Conservation (phyloP, 139 green algal species). For the Coelastrella sp. region DNA sequence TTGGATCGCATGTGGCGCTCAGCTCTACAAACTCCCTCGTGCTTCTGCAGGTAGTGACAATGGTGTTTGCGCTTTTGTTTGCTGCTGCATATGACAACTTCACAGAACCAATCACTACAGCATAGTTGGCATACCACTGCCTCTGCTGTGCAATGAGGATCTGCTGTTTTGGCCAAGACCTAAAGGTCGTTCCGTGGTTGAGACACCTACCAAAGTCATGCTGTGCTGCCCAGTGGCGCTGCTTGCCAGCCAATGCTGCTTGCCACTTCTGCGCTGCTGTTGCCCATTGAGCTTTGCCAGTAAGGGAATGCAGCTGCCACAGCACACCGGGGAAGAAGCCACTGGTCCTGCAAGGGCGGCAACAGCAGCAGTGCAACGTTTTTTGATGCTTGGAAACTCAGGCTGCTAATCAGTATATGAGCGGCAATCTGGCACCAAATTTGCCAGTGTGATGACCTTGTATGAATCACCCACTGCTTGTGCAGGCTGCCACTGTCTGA, state of each 20-base stretch:
- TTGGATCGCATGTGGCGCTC: no score
- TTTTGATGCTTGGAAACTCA: neutral
- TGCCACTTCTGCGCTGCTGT: conserved; percentile 25
- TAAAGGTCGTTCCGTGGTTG: neutral
- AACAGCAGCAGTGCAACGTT: neutral
- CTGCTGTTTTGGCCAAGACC: no score
- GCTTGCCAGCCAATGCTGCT: neutral
- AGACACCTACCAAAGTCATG: conserved; percentile 41
- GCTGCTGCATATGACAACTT: no score
- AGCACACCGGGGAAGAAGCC: conserved; percentile 27
- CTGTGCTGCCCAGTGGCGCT: conserved; percentile 35
- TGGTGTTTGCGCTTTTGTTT: no score
- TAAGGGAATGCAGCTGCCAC: conserved; percentile 41
- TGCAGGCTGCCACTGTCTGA: no score
- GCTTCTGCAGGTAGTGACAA: no score
- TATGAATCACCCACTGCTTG: no score
- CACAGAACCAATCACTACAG: no score
- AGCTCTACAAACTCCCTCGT: no score
- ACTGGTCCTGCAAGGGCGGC: neutral
- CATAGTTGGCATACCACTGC: no score
- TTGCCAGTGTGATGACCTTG: no score
- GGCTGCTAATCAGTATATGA: neutral
- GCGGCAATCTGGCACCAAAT: neutral
- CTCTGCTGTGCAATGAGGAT: no score
- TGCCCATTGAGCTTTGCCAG: neutral